These are phyloP conservation scores for Boletus rex-veris DNA, from an alignment of 768 basidiomycete genomes.

Conservation along the genomic window DNA sequence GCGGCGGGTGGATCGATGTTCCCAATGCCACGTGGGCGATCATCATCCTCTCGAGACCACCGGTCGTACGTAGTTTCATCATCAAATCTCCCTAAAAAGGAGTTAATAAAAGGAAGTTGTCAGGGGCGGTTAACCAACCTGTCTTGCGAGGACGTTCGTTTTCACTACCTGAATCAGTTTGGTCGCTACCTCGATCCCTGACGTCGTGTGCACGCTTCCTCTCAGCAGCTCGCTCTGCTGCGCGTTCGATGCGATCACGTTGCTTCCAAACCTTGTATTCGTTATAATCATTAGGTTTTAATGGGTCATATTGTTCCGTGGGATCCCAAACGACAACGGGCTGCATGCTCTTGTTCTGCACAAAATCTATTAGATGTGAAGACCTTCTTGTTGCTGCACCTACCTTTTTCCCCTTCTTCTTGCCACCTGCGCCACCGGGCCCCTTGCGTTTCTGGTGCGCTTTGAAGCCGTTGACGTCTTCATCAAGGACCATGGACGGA, in stretches of 20 bases:
- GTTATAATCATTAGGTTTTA: constrained; percentile 84
- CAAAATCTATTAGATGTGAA: constrained; percentile 2
- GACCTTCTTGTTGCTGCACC: constrained; percentile 7
- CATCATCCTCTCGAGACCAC: constrained; percentile 55
- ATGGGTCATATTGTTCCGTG: constrained; percentile 72
- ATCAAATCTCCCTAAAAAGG: constrained; percentile 32
- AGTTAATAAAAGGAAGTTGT: constrained; percentile 26
- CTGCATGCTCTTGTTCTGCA: constrained; percentile 59
- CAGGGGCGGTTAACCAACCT: constrained; percentile 40
- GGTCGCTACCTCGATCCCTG: constrained; percentile 46
- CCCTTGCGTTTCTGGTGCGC: constrained; percentile 51
- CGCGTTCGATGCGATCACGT: constrained; percentile 68
- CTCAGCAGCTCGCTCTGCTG: constrained; percentile 58
- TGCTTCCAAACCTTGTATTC: constrained; percentile 83
- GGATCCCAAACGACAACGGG: constrained; percentile 70
- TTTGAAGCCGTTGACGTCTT: constrained; percentile 84
- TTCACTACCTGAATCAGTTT: constrained; percentile 70
- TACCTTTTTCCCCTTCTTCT: constrained; percentile 62
- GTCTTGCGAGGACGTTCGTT: constrained; percentile 63
- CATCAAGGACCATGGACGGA: constrained; percentile 86
- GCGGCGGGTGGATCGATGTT: constrained; percentile 30
- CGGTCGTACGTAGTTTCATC: constrained; percentile 43
- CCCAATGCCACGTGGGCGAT: constrained; percentile 30
- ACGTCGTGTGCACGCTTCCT: constrained; percentile 54
- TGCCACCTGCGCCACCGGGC: constrained; percentile 39